Conservation (phyloP, 345 rosid species). For the Lenwebbia sp. region DNA sequence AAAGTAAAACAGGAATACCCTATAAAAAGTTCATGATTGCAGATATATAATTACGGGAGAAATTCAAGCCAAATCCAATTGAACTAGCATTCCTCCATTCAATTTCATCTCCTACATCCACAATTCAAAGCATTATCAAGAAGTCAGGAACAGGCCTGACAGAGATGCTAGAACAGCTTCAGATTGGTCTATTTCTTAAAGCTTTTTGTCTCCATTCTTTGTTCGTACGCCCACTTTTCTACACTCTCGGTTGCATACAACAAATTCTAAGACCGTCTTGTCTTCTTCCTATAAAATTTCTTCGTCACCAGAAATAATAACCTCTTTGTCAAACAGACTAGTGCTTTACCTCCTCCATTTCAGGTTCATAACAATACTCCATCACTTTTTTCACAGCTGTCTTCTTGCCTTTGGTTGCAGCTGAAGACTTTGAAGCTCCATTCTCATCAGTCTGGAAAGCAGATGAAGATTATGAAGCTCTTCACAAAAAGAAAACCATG, state of each 20-base stretch:
- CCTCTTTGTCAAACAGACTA: neutral
- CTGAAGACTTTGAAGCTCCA: constrained; percentile 46
- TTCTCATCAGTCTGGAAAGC: constrained; percentile 52
- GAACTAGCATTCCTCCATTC: neutral
- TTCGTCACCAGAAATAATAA: neutral
- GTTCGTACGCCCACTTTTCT: neutral
- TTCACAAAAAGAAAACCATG: neutral
- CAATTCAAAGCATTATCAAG: neutral
- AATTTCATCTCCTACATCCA: neutral
- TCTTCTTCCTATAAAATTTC: neutral
- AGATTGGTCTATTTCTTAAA: neutral
- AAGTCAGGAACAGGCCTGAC: neutral
- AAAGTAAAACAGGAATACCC: neutral
- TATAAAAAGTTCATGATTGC: neutral
- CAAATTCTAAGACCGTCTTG: neutral
- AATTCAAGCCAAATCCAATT: neutral
- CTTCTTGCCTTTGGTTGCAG: constrained; percentile 59
- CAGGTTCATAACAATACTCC: constrained; percentile 95
- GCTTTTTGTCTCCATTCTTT: neutral
- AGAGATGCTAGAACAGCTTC: neutral
- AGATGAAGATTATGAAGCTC: neutral
- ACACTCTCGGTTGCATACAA: neutral
- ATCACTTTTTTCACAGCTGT: constrained; percentile 53
- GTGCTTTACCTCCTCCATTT: constrained; percentile 87
- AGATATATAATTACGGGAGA: neutral